These are phyloP conservation scores for Aspergillus carlsbadensis DNA, from an alignment of 495 filamentous ascomycete species.

Conservation along the genomic window DNA sequence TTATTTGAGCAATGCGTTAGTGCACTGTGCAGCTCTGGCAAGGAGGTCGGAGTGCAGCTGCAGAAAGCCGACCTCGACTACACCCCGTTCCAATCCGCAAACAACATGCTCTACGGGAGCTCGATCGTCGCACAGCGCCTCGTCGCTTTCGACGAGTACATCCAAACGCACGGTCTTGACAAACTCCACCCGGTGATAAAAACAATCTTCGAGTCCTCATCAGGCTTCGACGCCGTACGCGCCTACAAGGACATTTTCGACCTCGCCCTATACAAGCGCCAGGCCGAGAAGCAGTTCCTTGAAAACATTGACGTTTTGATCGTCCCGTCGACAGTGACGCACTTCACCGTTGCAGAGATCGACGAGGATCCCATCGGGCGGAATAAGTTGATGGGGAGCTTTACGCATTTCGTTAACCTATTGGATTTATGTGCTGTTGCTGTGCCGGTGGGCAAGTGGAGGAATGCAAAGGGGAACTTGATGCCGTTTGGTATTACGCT, in stretches of 20 bases:
- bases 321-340: conserved; percentile 2
- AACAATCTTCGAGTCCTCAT: conserved; percentile 1
- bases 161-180: background rate
- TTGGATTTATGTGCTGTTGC: conserved; percentile 5
- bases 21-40: background rate
- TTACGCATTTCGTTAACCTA: conserved; percentile 11
- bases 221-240: conserved; percentile 6
- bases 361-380: conserved; percentile 2
- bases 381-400: conserved; percentile 7
- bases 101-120: conserved; percentile 8
- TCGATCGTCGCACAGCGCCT: conserved; percentile 7
- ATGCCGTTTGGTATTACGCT: conserved; percentile 9
- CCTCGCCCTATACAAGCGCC: conserved; percentile 7
- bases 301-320: conserved; percentile 1
- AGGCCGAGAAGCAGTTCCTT: background rate
- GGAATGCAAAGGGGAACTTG: conserved; percentile 4
- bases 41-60: background rate
- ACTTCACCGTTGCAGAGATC: conserved; percentile 7
- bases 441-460: conserved; percentile 1
- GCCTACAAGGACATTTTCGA: conserved; percentile 9
- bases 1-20: background rate
- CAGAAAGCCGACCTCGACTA: background rate
- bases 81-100: conserved; percentile 5
- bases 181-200: conserved; percentile 2
- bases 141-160: conserved; percentile 3